phyloP scores from a whole-genome alignment of 129 eudicot species.

The Solidago caesia region DNA sequence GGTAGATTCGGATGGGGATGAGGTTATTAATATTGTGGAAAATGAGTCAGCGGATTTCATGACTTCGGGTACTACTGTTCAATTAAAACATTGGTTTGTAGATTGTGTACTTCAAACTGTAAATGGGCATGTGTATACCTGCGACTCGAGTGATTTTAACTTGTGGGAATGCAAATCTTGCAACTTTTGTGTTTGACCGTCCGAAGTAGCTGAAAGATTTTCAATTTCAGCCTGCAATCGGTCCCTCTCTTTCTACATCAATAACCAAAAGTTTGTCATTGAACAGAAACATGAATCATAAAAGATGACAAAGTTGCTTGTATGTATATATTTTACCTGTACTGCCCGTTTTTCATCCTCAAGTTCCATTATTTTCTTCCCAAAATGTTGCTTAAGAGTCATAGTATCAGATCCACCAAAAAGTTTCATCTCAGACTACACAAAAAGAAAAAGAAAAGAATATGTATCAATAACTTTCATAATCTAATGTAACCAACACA shows the following conservation, averaged over 20 bases:
- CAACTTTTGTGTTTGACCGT: conserved; percentile 84
- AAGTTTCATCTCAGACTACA: conserved; percentile 97
- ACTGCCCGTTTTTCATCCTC: conserved; percentile 95
- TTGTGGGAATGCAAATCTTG: conserved; percentile 92
- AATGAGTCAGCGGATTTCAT: background rate
- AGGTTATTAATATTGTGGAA: background rate
- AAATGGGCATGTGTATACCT: conserved; percentile 40
- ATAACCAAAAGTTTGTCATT: background rate
- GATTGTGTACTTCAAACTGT: background rate
- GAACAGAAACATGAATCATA: background rate
- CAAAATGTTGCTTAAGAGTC: conserved; percentile 95
- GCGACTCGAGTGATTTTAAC: conserved; percentile 83
- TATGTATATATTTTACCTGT: conserved; percentile 47
- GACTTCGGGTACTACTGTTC: no score
- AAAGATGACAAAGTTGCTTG: conserved; percentile 2
- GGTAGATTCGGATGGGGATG: no score
- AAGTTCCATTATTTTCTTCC: conserved; percentile 90
- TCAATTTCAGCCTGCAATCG: conserved; percentile 84
- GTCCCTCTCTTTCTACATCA: conserved; percentile 87
- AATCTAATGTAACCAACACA: background rate
- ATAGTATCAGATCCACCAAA: conserved; percentile 80
- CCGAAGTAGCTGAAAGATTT: conserved; percentile 77
- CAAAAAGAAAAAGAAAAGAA: conserved; percentile 13
- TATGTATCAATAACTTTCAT: conserved; percentile 1
- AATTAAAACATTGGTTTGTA: conserved; percentile 1